Evolutionary conservation across 768 basidiomycete species (phyloP), one percentile per base, ranked within the genome.

Genomic region (Trametes gibbosa): DNA sequence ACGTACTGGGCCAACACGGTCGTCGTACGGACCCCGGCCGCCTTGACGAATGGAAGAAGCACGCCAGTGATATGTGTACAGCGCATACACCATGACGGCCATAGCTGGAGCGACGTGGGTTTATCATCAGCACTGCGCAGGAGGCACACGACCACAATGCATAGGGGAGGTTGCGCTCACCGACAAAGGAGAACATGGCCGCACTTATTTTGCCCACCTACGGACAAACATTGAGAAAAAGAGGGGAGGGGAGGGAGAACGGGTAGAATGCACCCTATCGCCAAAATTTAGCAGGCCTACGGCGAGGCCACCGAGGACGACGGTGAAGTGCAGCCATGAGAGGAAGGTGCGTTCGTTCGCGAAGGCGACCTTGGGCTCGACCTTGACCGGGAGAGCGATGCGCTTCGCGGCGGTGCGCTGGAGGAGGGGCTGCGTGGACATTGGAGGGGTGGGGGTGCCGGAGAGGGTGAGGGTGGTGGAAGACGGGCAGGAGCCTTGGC

Each of bases 231-330:
- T 23, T 59, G 50, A 63, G 52, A 29, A n/a, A 3, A 9, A 25
- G 25, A 25, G n/a, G 6, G 23, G n/a, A 10, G 49, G 23, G 47
- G 14, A 41, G 27, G 23, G 40, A 5, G 45, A 19, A 51, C 32
- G 13, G 46, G 8, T 17, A 8, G 53, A 23, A 68, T 78, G 59
- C 58, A 89, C 94, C 77, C 92, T 92, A 73, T 98, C 97, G 61
- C 97, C 97, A 78, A 99, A 99, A 75, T 99, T 99, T 67, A 99
- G 79, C 57, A 99, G 76, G 12, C 97, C 97, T 14, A 98, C 95
- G 1, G 95, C 91, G 46, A 99, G 82, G 57, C 97, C 97, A 27
- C 96, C 95, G 8, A 99, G 86, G 58, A 99, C 93, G 75, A 98
- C 94, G 40, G 95, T 95, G 73, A 97, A 98, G 74, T 97, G 95